Evolutionary conservation across 805 yeast genomes (phyloP).

Genomic region (Naumovozyma castellii): DNA sequence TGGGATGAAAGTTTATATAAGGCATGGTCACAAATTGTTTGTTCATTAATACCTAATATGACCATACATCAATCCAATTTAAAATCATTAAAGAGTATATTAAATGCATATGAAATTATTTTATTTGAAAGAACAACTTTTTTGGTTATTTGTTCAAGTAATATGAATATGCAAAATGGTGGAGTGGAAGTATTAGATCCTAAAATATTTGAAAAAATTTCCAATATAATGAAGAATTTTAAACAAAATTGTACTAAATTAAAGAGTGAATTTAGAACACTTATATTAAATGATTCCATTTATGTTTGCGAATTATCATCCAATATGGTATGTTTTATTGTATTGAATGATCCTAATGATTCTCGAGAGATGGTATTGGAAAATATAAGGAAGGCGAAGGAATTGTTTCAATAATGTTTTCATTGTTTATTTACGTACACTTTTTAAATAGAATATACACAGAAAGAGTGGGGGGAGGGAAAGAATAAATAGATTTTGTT

Average conservation of each 20-base stretch:
- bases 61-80: slow-evolving; percentile 66
- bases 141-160: slow-evolving; percentile 42
- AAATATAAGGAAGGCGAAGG: slow-evolving; percentile 48
- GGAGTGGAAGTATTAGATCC: slow-evolving; percentile 55
- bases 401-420: slow-evolving; percentile 35
- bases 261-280: slow-evolving; percentile 71
- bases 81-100: slow-evolving; percentile 56
- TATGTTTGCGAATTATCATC: slow-evolving; percentile 50
- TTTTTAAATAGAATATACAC: not conserved
- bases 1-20: slow-evolving; percentile 95
- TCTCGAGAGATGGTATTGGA: slow-evolving; percentile 38
- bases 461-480: too few relatives aligned
- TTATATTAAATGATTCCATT: slow-evolving; percentile 53
- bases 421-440: not conserved
- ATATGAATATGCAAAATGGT: slow-evolving; percentile 13
- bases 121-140: slow-evolving; percentile 91
- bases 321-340: slow-evolving; percentile 53
- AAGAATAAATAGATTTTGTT: not conserved
- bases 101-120: slow-evolving; percentile 83
- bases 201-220: slow-evolving; percentile 85
- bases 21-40: slow-evolving; percentile 95
- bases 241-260: slow-evolving; percentile 85
- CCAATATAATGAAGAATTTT: slow-evolving; percentile 87
- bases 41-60: slow-evolving; percentile 91
- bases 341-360: slow-evolving; percentile 36